Conservation (phyloP, 2,329 filamentous ascomycete species). For the Ceratocystis cacaofunesta region DNA sequence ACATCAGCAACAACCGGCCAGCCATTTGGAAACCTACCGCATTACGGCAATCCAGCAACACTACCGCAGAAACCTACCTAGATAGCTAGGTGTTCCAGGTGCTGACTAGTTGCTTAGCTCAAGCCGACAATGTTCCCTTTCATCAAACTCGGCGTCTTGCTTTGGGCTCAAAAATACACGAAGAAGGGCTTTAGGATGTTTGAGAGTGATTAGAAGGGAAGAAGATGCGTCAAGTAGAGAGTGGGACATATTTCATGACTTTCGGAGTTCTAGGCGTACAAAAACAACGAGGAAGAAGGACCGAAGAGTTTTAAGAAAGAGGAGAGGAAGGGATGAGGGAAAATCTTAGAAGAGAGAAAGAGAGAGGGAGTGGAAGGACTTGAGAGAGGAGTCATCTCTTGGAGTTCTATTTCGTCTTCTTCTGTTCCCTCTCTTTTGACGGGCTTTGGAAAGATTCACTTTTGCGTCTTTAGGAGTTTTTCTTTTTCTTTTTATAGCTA, state of each 20-base stretch:
- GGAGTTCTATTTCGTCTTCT: too few relatives aligned
- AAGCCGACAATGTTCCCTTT: too few relatives aligned
- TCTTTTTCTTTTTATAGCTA: too few relatives aligned
- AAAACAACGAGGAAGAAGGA: not conserved
- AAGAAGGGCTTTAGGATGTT: not conserved
- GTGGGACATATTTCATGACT: not conserved
- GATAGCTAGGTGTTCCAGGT: not conserved
- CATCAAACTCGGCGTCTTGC: too few relatives aligned
- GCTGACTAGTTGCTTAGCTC: not conserved
- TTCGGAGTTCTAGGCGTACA: constrained; percentile 9
- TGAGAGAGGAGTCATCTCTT: not conserved
- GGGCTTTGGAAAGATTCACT: too few relatives aligned
- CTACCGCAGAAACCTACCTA: constrained; percentile 40
- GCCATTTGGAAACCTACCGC: constrained; percentile 38
- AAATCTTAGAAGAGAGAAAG: not conserved
- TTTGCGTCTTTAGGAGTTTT: too few relatives aligned
- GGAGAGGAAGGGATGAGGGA: not conserved
- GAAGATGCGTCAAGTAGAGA: not conserved
- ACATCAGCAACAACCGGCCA: constrained; percentile 23
- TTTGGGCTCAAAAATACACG: too few relatives aligned
- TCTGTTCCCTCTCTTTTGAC: too few relatives aligned
- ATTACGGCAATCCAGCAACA: constrained; percentile 45
- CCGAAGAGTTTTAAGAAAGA: not conserved
- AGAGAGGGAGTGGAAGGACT: not conserved
- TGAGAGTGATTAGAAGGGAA: not conserved